phyloP scores from a whole-genome alignment of 169 alveolate genomes.

The Plasmodium vivax region DNA sequence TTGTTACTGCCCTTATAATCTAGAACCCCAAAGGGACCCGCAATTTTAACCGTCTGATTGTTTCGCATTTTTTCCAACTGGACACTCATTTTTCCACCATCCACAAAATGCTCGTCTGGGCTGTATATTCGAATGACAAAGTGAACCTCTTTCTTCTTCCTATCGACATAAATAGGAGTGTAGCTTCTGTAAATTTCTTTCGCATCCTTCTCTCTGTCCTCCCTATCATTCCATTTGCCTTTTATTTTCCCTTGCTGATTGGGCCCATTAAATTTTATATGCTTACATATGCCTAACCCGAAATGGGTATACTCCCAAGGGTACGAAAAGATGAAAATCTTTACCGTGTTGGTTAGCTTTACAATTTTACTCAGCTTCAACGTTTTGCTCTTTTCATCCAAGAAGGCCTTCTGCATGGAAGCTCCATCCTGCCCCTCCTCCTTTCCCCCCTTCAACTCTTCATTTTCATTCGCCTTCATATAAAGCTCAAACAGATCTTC shows the following conservation, averaged over 20 bases:
- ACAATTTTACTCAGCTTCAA: constrained; percentile 23
- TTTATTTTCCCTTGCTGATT: constrained; percentile 44
- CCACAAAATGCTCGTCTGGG: constrained; percentile 74
- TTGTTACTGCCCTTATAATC: constrained; percentile 66
- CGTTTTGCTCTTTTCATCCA: constrained; percentile 13
- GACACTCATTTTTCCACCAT: constrained; percentile 82
- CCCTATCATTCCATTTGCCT: constrained; percentile 68
- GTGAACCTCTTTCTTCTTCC: constrained; percentile 76
- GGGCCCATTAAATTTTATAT: constrained; percentile 52
- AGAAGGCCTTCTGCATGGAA: not conserved
- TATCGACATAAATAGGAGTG: constrained; percentile 84
- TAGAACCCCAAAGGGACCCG: constrained; percentile 64
- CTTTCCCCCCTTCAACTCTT: constrained; percentile 4
- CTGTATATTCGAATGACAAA: constrained; percentile 83
- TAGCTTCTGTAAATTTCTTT: constrained; percentile 75
- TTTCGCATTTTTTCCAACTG: constrained; percentile 5
- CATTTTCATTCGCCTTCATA: constrained; percentile 35
- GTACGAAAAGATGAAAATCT: constrained; percentile 58
- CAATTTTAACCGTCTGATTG: constrained; percentile 2
- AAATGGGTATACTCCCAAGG: constrained; percentile 58
- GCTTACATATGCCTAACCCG: constrained; percentile 73
- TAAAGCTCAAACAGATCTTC: constrained; percentile 22
- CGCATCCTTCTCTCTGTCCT: constrained; percentile 42
- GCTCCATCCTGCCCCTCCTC: not conserved
- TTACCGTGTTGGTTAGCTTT: constrained; percentile 45